Evolutionary conservation across 352 stramenopile species (phyloP), one percentile per base, ranked within the genome.

Genomic region (Globisporangium ultimum): DNA sequence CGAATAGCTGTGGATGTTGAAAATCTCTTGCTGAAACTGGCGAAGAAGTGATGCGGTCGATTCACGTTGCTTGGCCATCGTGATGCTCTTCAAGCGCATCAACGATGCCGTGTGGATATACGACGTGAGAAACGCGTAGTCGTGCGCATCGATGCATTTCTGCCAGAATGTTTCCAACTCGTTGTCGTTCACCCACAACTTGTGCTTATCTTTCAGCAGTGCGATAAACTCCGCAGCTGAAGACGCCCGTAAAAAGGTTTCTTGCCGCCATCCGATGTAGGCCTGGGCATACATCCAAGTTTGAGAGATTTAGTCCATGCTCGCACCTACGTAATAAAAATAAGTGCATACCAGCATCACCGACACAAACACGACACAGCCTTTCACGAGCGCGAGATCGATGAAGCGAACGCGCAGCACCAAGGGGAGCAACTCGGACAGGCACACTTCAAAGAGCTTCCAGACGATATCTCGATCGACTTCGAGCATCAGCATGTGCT

Each of bases 81-180:
- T 67, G 48, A 75, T 62, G 49, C 63, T 64, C 50, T 80, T 80
- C 17, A 77, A 55, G 2, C 72, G 65, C 67, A 80, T 74, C 13
- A 70, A 63, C 2, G 66, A 60, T 7, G 46, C 67, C 32, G 55
- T 61, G 36, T 75, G 60, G 46, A 68, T 53, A 49, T 72, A 85
- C 32, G 61, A 40, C 47, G 70, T 56, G 21, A 75, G 62, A 36
- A 85, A 80, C 20, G 60, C 56, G 22, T 71, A 61, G 14, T 61
- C 78, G 55, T 85, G 75, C 11, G 61, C 56, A 12, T 66, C 55
- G 17, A 74, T 58, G 46, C 70, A 78, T 21, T 72, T 70, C 2
- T 47, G 11, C 75, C 75, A 85, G 49, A 85, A 85, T 5, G 38
- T 38, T 49, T 80, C 75, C 9, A 82, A 56, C 53, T 80, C 66